A percentile compares a stretch with the other conserved stretches of the same genome.
Conservation (phyloP, 495 filamentous ascomycete species). For the Aspergillus kassunensis region DNA sequence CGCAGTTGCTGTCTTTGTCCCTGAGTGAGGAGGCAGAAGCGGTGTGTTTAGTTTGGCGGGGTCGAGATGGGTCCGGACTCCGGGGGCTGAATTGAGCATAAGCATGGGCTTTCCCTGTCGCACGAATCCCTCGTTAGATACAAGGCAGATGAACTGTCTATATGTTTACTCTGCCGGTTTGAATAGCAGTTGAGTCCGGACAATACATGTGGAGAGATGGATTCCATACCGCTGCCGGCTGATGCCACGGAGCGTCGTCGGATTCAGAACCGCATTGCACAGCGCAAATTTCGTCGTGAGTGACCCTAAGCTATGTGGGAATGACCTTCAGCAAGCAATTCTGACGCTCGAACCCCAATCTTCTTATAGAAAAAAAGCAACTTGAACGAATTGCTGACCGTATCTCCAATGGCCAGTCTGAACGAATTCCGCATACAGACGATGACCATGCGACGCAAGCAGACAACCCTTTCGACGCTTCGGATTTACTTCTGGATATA, state of each 20-base stretch:
- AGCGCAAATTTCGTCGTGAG: constrained; percentile 10
- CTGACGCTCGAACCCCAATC: neutral
- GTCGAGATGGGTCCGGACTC: neutral
- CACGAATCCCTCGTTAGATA: no score
- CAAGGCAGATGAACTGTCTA: neutral
- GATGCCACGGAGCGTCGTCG: constrained; percentile 7
- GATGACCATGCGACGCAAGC: neutral
- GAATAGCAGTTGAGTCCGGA: neutral
- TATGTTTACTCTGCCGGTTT: neutral
- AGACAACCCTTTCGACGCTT: neutral
- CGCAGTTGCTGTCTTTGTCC: no score
- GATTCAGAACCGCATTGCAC: constrained; percentile 7
- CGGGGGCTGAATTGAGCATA: neutral
- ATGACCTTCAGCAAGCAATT: no score
- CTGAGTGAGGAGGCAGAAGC: neutral
- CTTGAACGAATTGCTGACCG: neutral
- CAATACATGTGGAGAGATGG: neutral
- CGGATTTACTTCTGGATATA: neutral
- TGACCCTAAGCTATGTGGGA: no score
- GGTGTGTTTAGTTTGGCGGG: constrained; percentile 4
- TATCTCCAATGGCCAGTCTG: neutral
- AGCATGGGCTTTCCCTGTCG: neutral
- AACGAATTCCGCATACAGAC: neutral
- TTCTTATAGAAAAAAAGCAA: neutral
- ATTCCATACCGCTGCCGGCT: neutral